Evolutionary conservation across 495 filamentous ascomycete species (phyloP), one percentile per base, ranked within the genome.

Genomic region (Hapsidospora chrysogenum): DNA sequence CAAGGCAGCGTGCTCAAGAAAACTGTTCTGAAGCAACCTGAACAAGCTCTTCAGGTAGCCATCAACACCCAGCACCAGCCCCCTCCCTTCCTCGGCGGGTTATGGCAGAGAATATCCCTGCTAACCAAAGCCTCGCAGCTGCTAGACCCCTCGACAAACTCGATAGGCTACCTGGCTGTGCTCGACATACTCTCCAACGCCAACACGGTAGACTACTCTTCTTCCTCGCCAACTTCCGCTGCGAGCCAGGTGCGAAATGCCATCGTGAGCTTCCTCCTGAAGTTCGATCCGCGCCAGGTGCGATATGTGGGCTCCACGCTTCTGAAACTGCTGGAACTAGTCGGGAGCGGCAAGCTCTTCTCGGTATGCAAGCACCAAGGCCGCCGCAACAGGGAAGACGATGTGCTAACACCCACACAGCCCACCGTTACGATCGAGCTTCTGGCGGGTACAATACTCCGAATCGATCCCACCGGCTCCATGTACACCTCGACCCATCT

Each of bases 401-500:
- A 26, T 26, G 18, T 31, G 29, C 15, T 31, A n/a, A 14, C 29
- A 9, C 14, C 29, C 3, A 18, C 17, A 18, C 19, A 66, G 80
- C 69, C 77, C 9, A 51, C 62, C 2, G 50, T 72, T 29, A 78
- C 74, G 7, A 62, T 82, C 27, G 58, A 60, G 14, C 56, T 70
- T 4, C 58, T 86, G 18, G 56, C 69, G 27, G 60, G 69, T 35
- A 78, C 78, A 14, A 70, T 92, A 36, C 57, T 86, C 15, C 71
- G 69, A 42, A 60, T 92, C 10, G 79, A 89, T 40, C 73, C 78
- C 9, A 66, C 70, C n/a, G 71, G 69, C 29, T 68, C 68, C 13
- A 68, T 76, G 21, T 71, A 92, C 38, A 87, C 82, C 3, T 68
- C 66, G 2, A 62, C 60, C 29, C 84, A 92, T 41, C 45, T 78